Base-by-base conservation (phyloP, 2,329 filamentous ascomycete genomes). In the Didymella exigua region DNA sequence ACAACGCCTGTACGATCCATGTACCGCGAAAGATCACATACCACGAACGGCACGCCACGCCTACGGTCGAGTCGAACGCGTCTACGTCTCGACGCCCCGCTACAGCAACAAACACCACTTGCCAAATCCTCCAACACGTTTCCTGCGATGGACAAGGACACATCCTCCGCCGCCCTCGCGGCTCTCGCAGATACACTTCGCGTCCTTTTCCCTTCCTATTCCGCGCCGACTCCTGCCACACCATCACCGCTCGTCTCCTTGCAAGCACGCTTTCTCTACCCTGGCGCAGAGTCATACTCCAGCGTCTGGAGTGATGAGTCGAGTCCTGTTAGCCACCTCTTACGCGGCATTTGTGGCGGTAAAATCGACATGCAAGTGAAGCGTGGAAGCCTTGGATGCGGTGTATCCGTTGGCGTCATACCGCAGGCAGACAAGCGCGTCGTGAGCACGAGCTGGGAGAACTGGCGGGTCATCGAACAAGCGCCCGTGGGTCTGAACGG, bases 221-320 rank as follows among this genome's bases (percentile, higher is more conserved):
- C 42, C n/a, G 52, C 19, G 5, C 31, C 51, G 9, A 24, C 23
- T 10, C 21, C 45, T 10, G 30, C 26, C 4, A 5, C 24, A 11
- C 33, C 40, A 19, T 26, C 30, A 0, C 70, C 44, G 9, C 54
- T 48, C 11, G 45, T 74, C 51, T 63, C 71, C 14, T 61, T 78
- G 21, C 72, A 77, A 49, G 56, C 77, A 21, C 71, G 76, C 8
- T 69, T 78, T 40, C 74, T 75, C 51, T 78, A 76, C 40, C 73
- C 76, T 0, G 76, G 75, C 8, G 64, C 67, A 3, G 67, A 73
- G 34, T 66, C 69, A 10, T 77, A 77, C 59, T 65, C 61, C 37
- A 65, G 59, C 8, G 71, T 78, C 7, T 79, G 76, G 76, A 63
- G 68, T 26, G 73, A 77, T 51, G 70, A 76, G 24, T 44, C 26